A percentile compares a stretch with the other conserved stretches of the same genome.
phyloP scores from a whole-genome alignment of 1,139 yeast genomes.

The Yamadazyma epiphylla region DNA sequence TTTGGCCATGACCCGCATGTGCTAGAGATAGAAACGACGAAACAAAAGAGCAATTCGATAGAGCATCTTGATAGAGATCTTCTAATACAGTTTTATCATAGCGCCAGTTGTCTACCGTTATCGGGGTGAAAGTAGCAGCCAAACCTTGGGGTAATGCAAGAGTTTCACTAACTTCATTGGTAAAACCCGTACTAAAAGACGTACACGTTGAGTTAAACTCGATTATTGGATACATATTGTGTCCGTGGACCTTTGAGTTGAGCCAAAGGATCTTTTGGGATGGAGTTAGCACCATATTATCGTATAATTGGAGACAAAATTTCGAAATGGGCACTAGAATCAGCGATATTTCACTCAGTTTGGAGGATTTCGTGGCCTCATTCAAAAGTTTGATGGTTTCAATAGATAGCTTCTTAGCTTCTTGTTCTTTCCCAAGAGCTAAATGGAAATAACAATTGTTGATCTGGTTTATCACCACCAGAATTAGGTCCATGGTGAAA shows the following conservation, averaged over 20 bases:
- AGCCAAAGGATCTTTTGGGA: conserved; percentile 39
- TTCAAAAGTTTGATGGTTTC: conserved; percentile 25
- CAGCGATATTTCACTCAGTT: background rate
- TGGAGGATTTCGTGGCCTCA: conserved; percentile 11
- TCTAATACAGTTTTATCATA: conserved; percentile 13
- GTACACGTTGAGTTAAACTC: conserved; percentile 13
- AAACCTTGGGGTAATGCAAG: conserved; percentile 17
- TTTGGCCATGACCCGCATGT: conserved; percentile 13
- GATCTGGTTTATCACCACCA: no score
- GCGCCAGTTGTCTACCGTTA: conserved; percentile 17
- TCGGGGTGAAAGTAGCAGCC: conserved; percentile 11
- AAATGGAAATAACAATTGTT: no score
- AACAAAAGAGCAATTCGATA: conserved; percentile 76
- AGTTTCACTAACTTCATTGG: conserved; percentile 1
- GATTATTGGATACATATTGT: conserved; percentile 35
- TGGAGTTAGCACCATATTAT: conserved; percentile 9
- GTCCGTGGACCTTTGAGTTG: conserved; percentile 30
- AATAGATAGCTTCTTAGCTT: conserved; percentile 19
- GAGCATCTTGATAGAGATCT: conserved; percentile 48
- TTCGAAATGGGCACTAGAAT: conserved; percentile 15
- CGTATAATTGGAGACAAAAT: conserved; percentile 20
- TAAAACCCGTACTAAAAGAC: conserved; percentile 13
- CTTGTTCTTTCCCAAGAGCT: conserved; percentile 6
- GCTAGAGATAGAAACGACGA: conserved; percentile 54
- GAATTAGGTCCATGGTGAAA: no score